A percentile compares a stretch with the other conserved stretches of the same genome.
Evolutionary conservation across 352 stramenopile genomes (phyloP).

Genomic region (Phytophthora syringae): DNA sequence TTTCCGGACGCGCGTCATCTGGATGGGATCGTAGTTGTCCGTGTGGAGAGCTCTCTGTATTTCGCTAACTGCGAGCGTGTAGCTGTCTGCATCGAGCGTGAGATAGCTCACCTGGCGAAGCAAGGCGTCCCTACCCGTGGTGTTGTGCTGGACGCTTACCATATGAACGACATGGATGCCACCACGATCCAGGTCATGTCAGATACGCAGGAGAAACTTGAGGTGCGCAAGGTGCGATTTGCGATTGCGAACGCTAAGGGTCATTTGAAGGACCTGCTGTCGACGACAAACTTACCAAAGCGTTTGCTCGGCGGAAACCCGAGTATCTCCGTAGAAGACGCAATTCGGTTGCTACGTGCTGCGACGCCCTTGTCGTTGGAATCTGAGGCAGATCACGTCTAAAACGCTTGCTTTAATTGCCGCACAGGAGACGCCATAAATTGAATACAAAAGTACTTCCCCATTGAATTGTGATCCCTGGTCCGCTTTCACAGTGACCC

Average conservation of each 20-base stretch:
- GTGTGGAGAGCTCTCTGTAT: constrained; percentile 61
- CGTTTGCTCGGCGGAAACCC: constrained; percentile 8
- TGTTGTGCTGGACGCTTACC: constrained; percentile 12
- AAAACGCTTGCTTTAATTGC: neutral
- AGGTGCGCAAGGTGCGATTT: constrained; percentile 12
- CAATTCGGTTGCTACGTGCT: constrained; percentile 32
- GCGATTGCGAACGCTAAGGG: constrained; percentile 9
- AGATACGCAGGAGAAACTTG: constrained; percentile 15
- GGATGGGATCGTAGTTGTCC: constrained; percentile 45
- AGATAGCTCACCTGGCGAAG: constrained; percentile 8
- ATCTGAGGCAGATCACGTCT: constrained; percentile 22
- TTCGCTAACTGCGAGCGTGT: constrained; percentile 62
- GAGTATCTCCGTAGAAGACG: constrained; percentile 23
- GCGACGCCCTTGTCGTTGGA: constrained; percentile 4
- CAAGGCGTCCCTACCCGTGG: constrained; percentile 6
- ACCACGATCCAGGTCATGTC: constrained; percentile 16
- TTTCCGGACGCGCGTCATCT: constrained; percentile 33
- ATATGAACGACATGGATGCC: constrained; percentile 19
- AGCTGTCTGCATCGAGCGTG: constrained; percentile 8
- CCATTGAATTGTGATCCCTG: too few relatives aligned
- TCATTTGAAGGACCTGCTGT: constrained; percentile 6
- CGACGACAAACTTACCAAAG: constrained; percentile 6
- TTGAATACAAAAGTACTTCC: too few relatives aligned
- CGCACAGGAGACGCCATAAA: neutral
- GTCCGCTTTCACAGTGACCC: too few relatives aligned